These are phyloP conservation scores for Gaertneriomyces sp. DNA, from an alignment of 192 early-diverging fungal genomes.

Conservation along the genomic window DNA sequence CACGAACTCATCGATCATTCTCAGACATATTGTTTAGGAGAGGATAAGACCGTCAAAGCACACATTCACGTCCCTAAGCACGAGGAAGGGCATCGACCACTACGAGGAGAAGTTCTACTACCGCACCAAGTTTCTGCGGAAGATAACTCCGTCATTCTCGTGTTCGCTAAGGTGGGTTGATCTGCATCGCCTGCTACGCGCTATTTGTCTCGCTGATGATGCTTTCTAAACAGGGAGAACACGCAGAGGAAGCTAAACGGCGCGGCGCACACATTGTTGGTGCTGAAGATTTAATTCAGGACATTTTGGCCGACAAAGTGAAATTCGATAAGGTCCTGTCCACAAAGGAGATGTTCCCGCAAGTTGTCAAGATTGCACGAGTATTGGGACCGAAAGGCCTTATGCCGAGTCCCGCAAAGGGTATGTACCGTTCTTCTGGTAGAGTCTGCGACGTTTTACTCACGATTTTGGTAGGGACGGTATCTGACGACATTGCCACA, in stretches of 20 bases:
- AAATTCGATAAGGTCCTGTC: slow-evolving; percentile 82
- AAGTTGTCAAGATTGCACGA: slow-evolving; percentile 82
- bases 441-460: not conserved
- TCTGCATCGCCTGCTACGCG: slow-evolving; percentile 8
- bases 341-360: slow-evolving; percentile 85
- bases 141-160: slow-evolving; percentile 52
- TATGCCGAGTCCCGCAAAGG: slow-evolving; percentile 76
- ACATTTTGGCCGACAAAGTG: slow-evolving; percentile 55
- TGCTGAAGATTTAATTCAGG: slow-evolving; percentile 77
- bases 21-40: slow-evolving; percentile 35
- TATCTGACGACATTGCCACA: slow-evolving; percentile 69
- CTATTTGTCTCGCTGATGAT: not conserved
- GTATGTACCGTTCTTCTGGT: slow-evolving; percentile 13
- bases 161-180: slow-evolving; percentile 71
- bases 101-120: slow-evolving; percentile 74
- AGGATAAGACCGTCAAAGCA: slow-evolving; percentile 27
- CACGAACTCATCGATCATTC: not conserved
- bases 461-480: slow-evolving; percentile 46
- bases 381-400: slow-evolving; percentile 91
- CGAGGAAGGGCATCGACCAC: slow-evolving; percentile 74
- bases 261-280: slow-evolving; percentile 85
- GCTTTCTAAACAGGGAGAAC: slow-evolving; percentile 49
- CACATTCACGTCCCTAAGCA: slow-evolving; percentile 41
- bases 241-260: slow-evolving; percentile 73
- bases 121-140: slow-evolving; percentile 59